Evolutionary conservation across 805 yeast species (phyloP).

Genomic region (Myxozyma melibiosi): DNA sequence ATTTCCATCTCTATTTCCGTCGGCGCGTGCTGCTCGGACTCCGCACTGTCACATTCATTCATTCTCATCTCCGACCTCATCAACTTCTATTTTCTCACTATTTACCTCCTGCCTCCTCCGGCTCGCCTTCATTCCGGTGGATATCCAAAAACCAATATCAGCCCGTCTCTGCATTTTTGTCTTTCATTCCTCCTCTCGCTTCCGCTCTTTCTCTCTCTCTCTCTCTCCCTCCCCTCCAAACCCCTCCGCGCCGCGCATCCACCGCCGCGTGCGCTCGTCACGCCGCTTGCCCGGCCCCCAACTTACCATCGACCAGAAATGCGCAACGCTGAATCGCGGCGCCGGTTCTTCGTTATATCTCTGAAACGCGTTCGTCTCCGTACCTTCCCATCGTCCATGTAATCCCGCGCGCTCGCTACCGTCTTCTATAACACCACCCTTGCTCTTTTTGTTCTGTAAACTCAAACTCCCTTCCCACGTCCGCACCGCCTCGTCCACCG

Average conservation of each 20-base stretch:
- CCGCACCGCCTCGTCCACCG: constrained; percentile 65
- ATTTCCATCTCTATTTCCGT: too few relatives aligned
- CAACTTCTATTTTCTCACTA: too few relatives aligned
- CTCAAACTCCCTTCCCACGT: constrained; percentile 28
- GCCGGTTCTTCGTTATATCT: constrained; percentile 42
- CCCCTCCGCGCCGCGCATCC: constrained; percentile 52
- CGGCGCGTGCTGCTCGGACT: too few relatives aligned
- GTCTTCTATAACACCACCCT: constrained; percentile 33
- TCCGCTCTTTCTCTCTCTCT: background rate
- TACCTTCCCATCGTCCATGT: constrained; percentile 70
- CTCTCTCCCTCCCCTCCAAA: background rate
- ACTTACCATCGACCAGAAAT: constrained; percentile 69
- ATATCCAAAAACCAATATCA: too few relatives aligned
- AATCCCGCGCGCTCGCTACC: constrained; percentile 12
- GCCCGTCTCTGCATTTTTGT: too few relatives aligned
- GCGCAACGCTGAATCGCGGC: constrained; percentile 51
- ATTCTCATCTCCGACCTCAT: too few relatives aligned
- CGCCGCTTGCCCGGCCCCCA: constrained; percentile 57
- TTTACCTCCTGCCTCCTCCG: background rate
- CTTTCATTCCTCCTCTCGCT: background rate
- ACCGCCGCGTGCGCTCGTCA: constrained; percentile 57
- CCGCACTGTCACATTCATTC: too few relatives aligned
- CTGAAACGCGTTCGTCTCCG: constrained; percentile 56
- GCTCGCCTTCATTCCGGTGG: background rate
- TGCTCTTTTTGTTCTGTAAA: constrained; percentile 3